Evolutionary conservation across 176 grass and related monocot genomes (phyloP).

Genomic region (Aegilops sharonensis): DNA sequence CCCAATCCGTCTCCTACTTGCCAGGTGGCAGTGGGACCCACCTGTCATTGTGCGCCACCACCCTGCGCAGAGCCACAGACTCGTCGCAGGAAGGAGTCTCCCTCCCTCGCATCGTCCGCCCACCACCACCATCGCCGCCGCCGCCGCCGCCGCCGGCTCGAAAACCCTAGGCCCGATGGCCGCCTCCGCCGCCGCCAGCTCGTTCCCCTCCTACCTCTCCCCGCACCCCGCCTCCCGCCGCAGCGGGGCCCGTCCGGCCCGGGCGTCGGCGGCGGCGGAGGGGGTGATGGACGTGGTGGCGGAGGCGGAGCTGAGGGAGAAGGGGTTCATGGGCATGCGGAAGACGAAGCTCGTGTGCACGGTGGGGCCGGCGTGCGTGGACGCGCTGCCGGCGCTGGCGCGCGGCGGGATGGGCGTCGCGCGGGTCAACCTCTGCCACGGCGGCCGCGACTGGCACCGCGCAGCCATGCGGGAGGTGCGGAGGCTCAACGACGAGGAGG

Average conservation of each 20-base stretch:
- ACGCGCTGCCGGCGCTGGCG: conserved; percentile 52
- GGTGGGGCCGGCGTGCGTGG: conserved; percentile 52
- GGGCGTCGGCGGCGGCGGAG: neutral
- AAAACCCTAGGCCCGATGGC: conserved; percentile 24
- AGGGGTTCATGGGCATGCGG: conserved; percentile 66
- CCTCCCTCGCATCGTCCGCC: conserved; percentile 35
- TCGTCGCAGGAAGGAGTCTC: neutral
- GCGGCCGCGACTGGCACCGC: conserved; percentile 56
- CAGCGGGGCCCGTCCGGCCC: neutral
- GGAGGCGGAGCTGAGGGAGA: conserved; percentile 68
- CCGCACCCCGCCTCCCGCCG: neutral
- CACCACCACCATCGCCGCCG: neutral
- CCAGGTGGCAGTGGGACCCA: neutral
- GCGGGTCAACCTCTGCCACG: conserved; percentile 73
- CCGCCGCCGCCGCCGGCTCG: neutral
- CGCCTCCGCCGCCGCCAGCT: neutral
- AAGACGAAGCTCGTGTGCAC: conserved; percentile 78
- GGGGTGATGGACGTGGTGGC: conserved; percentile 54
- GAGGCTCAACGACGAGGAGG: conserved; percentile 58
- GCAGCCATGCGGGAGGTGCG: conserved; percentile 44
- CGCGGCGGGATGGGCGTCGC: conserved; percentile 66
- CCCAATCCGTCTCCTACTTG: neutral
- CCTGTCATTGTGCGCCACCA: neutral
- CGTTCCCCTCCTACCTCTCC: neutral
- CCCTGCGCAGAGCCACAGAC: neutral